Base-by-base conservation (phyloP, 2,329 filamentous ascomycete species). In the Diplodia intermedia region DNA sequence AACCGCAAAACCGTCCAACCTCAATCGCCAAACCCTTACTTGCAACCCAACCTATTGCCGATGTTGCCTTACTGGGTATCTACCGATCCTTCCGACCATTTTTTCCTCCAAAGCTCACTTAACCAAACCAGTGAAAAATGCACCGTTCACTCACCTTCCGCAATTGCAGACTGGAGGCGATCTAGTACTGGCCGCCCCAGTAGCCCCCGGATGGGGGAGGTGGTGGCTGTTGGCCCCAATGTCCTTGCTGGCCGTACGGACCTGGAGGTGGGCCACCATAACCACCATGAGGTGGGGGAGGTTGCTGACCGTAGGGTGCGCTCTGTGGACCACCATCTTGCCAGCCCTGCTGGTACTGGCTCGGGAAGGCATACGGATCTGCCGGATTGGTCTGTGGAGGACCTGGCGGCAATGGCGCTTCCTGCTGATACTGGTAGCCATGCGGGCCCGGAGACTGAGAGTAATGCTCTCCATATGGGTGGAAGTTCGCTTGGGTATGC, bases 161-260 rank as follows among this genome's bases (percentile, higher is more conserved):
- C 43, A 33, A 12, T n/a, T 60, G n/a, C 31, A 2, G 14, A 20
- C 9, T 40, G 33, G 38, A 31, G 29, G 26, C 23, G 15, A n/a
- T 47, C 49, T 65, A 68, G 33, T 68, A 68, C 36, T 68, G 66
- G 8, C 66, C 66, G 36, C 66, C 66, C 66, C 66, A 68, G 43
- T 68, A 60, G 8, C 66, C 66, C 12, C 66, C 66, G 4, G 49
- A 38, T n/a, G 66, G 66, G 14, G 66, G 66, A n/a, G 38, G 52
- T 15, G 56, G 56, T 36, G 47, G 65, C 36, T 66, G 65, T 40
- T 66, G 65, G 3, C 65, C 65, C 65, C 65, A 67, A 33, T 67
- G 65, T 1, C 55, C 49, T 18, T 65, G 62, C 23, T 65, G 61
- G 15, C 15, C 61, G 23, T 65, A 65, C 61, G 23, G 50, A 65